Evolutionary conservation across 345 rosid genomes (phyloP), one percentile per base, ranked within the genome.

Genomic region (Punica granatum): DNA sequence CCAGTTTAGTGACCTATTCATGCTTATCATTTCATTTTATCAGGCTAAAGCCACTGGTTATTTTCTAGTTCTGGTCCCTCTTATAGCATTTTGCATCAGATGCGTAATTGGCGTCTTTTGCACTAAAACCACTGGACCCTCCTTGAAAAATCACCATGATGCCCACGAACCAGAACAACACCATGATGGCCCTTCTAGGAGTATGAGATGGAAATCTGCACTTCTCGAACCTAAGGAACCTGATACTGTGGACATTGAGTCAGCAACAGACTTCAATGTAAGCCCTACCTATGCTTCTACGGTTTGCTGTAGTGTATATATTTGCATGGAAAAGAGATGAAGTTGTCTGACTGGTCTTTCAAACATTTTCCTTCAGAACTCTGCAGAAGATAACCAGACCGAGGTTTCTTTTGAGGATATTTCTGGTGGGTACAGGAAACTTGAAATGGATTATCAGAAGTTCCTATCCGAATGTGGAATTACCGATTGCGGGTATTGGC

Each of bases 381-480:
- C 64, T 60, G 37, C 72, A 12, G 34, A 68, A 21, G 77, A 73
- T 37, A 75, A 70, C 56, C 67, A 61, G 63, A 71, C 43, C 31
- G 66, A 74, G 15, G 39, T 23, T 53, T 62, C 74, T 42, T 67
- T 31, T 34, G 81, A 70, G 60, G 79, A 77, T 12, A 31, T 33
- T 1, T 64, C 73, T 26, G 42, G 42, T 44, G 51, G 67, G 7
- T 68, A 77, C 63, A 23, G 67, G 30, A 72, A 75, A 70, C 77
- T 80, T 31, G 73, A 80, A 41, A 48, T 28, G 26, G 84, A 80
- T 46, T 80, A 80, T 68, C 67, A 67, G 59, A 80, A 58, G 18
- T 80, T 80, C 64, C 69, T 80, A 0, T 68, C 75, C n/a, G 84
- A 77, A 64, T 80, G 84, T 42, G 84, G 84, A 53, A 66, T 77